Evolutionary conservation across 345 rosid species (phyloP).

Genomic region (Crucihimalaya himalaica): DNA sequence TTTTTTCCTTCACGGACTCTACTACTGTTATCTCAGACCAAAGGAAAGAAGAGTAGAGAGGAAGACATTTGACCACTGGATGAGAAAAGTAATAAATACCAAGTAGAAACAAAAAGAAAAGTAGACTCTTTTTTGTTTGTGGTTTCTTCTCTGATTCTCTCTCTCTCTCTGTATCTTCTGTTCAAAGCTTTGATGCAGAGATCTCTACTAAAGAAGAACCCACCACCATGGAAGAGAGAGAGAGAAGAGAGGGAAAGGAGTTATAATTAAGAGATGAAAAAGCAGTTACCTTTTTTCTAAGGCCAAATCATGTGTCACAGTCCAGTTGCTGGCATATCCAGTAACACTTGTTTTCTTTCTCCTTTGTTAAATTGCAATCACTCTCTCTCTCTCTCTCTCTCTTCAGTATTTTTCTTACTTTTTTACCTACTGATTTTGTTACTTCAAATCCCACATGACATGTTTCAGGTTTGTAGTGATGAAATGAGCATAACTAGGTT

Average conservation of each 20-base stretch:
- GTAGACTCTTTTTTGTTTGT: constrained; percentile 34
- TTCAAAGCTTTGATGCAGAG: constrained; percentile 50
- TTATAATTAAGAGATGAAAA: constrained; percentile 51
- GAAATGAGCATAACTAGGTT: background rate
- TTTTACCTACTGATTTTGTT: constrained; percentile 13
- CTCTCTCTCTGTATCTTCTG: constrained; percentile 43
- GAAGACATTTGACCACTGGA: constrained; percentile 38
- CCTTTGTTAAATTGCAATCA: constrained; percentile 21
- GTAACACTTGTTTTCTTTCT: constrained; percentile 42
- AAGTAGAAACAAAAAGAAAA: constrained; percentile 33
- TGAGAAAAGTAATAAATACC: constrained; percentile 31
- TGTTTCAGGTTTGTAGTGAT: background rate
- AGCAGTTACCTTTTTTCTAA: constrained; percentile 43
- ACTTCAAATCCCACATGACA: background rate
- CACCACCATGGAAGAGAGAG: constrained; percentile 44
- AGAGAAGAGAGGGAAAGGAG: constrained; percentile 35
- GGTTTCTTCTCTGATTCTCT: constrained; percentile 45
- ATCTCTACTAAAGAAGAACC: constrained; percentile 39
- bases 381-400: background rate
- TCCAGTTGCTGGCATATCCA: constrained; percentile 46
- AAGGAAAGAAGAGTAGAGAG: constrained; percentile 26
- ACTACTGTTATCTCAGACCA: constrained; percentile 19
- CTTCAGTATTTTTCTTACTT: background rate
- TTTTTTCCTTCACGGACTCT: constrained; percentile 40
- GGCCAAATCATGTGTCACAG: constrained; percentile 64